These are phyloP conservation scores for Coemansia sp. DNA, from an alignment of 192 early-diverging fungal species.

Conservation along the genomic window DNA sequence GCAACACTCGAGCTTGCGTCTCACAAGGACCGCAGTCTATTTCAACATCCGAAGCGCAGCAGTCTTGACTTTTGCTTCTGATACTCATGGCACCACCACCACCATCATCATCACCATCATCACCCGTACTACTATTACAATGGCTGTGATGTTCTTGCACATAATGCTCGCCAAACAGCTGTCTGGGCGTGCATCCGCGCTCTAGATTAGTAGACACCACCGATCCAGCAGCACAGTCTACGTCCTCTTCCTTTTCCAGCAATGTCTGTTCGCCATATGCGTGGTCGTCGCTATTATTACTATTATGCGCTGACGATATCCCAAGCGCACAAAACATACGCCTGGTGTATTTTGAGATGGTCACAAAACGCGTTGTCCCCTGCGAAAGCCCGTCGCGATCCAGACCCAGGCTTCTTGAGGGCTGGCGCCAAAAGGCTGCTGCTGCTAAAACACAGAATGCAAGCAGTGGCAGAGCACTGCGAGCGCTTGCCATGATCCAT, in stretches of 20 bases:
- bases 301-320: too few species aligned
- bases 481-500: conserved; percentile 22
- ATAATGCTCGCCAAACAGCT: not conserved
- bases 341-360: conserved; percentile 1
- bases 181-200: too few species aligned
- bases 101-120: too few species aligned
- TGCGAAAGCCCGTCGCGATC: not conserved
- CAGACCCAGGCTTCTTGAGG: not conserved
- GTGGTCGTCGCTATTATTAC: not conserved
- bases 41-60: not conserved
- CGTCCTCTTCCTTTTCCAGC: not conserved
- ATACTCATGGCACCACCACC: not conserved
- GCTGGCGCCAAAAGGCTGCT: conserved; percentile 7
- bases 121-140: too few species aligned
- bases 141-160: not conserved
- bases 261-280: not conserved
- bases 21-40: not conserved
- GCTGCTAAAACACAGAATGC: conserved; percentile 5
- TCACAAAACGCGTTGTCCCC: not conserved
- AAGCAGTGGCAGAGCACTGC: conserved; percentile 16
- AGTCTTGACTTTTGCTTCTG: not conserved
- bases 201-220: not conserved
- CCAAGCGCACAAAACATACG: not conserved
- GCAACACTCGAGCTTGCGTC: not conserved
- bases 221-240: not conserved